Base-by-base conservation (phyloP, 106 monocot species). In the Platanthera guangdongensis region DNA sequence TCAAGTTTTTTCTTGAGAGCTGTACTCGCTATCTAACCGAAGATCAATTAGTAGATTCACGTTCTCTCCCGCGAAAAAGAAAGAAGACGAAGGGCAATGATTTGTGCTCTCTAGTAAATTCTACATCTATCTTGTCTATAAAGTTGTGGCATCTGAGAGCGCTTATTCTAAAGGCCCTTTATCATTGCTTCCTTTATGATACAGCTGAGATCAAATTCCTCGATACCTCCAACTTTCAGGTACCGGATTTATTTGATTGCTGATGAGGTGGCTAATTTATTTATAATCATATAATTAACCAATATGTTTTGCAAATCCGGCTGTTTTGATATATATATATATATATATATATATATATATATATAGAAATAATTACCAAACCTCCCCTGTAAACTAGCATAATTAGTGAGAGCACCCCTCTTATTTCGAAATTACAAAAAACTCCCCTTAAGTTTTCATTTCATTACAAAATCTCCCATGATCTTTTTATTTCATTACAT, bases 221-320 rank as follows among this genome's bases (percentile, higher is more conserved):
- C 14, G 90, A 99, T 82, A 80, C 94, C 14, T 83, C 92, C 47
- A 99, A 99, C 81, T 99, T 99, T 64, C 92, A 99, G 99, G 99
- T 76, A 25, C 25, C 25, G 25, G 25, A 25, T 39, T 4, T 49
- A 6, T 9, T 8, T 0, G 1, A 10, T 51, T 50, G 22, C 51
- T 50, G 50, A 72, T 21, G 19, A 51, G 72, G 18, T 46, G 16
- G 15, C 16, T 15, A 47, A 12, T 6, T 39, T 30, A 7, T 30
- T 67, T 60, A 2, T 67, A 67, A 30, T 67, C 67, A 67, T 30
- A 39, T 28, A 67, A 32, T 67, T 67, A 25, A 25, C 25, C 25
- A 25, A 25, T 25, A 25, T 25, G 25, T 25, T 25, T 25, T 25
- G 25, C 25, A 25, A 25, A 25, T 25, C 25, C 25, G 25, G 25